Conservation (phyloP, 441 rosid genomes). For the Erodium texanum region DNA sequence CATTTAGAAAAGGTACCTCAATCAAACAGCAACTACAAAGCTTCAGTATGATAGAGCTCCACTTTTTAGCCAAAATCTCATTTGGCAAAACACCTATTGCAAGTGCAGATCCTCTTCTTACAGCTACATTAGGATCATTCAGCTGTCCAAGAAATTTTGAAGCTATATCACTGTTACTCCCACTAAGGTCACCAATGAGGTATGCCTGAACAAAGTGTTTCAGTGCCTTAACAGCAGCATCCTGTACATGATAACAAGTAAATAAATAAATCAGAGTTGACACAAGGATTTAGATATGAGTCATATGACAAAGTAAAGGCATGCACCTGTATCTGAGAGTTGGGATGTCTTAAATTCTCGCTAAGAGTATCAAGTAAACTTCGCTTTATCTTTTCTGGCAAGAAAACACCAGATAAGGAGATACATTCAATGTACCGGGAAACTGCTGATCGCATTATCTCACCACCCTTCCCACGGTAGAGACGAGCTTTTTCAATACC, state of each 20-base stretch:
- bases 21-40: slow-evolving; percentile 63
- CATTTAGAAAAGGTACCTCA: slow-evolving; percentile 46
- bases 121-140: slow-evolving; percentile 71
- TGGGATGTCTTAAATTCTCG: slow-evolving; percentile 90
- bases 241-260: slow-evolving; percentile 30
- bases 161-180: slow-evolving; percentile 33
- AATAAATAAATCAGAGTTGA: slow-evolving; percentile 11
- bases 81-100: slow-evolving; percentile 78
- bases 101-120: slow-evolving; percentile 86
- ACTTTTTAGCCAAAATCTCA: slow-evolving; percentile 47
- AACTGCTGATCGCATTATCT: slow-evolving; percentile 95
- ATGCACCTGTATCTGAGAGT: slow-evolving; percentile 86
- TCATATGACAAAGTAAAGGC: slow-evolving; percentile 12
- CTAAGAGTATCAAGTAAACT: slow-evolving; percentile 65
- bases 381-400: slow-evolving; percentile 58
- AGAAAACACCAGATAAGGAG: slow-evolving; percentile 44
- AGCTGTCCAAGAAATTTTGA: slow-evolving; percentile 57
- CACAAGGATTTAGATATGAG: slow-evolving; percentile 18
- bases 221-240: slow-evolving; percentile 71
- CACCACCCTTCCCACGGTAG: slow-evolving; percentile 98
- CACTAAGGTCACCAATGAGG: slow-evolving; percentile 31
- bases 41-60: slow-evolving; percentile 64
- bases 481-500: slow-evolving; percentile 95
- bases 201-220: slow-evolving; percentile 56
- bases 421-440: slow-evolving; percentile 82